Evolutionary conservation across 371 early-diverging fungal species (phyloP).

Genomic region (Nosema bombycis): DNA sequence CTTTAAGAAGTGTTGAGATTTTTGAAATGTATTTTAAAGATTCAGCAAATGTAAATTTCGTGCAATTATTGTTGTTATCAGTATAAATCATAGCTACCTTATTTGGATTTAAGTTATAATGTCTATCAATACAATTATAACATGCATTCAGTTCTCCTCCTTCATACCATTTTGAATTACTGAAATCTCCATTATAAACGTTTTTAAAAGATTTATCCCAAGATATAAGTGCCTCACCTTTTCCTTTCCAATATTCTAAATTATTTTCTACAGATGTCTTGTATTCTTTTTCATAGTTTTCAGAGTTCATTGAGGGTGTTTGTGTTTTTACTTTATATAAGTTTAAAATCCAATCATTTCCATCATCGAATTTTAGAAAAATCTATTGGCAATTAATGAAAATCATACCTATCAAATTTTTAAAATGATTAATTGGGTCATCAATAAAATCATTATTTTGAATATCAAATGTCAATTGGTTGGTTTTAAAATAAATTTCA

Average conservation of each 20-base stretch:
- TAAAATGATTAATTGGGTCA: too few relatives aligned
- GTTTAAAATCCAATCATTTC: background rate
- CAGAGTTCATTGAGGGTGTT: constrained; percentile 13
- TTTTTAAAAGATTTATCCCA: constrained; percentile 44
- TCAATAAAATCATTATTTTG: too few relatives aligned
- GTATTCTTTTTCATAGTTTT: constrained; percentile 50
- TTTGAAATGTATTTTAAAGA: constrained; percentile 73
- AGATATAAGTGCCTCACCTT: constrained; percentile 18
- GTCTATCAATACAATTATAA: constrained; percentile 90
- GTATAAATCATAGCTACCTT: constrained; percentile 80
- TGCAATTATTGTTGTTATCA: constrained; percentile 75
- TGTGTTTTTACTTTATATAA: background rate
- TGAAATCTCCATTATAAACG: constrained; percentile 32
- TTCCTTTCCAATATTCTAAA: constrained; percentile 35
- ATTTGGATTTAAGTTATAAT: constrained; percentile 68
- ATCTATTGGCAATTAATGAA: too few relatives aligned
- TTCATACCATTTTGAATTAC: constrained; percentile 71
- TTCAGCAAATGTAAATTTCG: constrained; percentile 74
- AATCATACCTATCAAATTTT: too few relatives aligned
- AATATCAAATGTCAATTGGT: too few relatives aligned
- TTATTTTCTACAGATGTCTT: constrained; percentile 48
- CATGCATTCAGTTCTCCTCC: constrained; percentile 83
- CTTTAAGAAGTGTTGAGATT: constrained; percentile 73
- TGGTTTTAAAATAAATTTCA: too few relatives aligned
- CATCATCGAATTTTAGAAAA: background rate